A percentile compares a stretch with the other conserved stretches of the same genome.
phyloP scores from a whole-genome alignment of 306 rosid genomes.

The Sechiopsis laciniata region DNA sequence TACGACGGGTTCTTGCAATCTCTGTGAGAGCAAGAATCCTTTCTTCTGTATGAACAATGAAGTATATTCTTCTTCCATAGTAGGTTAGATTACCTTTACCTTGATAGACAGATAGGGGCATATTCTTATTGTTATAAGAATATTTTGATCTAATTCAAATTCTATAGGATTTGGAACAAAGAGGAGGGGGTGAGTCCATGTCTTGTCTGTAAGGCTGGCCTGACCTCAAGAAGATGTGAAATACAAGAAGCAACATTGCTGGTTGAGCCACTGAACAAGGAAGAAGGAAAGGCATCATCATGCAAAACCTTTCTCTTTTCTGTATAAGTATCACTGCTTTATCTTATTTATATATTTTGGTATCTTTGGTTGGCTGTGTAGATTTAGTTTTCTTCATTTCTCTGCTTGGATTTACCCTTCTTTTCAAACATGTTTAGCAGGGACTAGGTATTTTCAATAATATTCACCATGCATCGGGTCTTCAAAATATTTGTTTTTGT shows the following conservation, averaged over 20 bases:
- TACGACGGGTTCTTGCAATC: slow-evolving; percentile 30
- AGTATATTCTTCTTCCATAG: slow-evolving; percentile 45
- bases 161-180: slow-evolving; percentile 46
- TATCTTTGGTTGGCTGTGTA: slow-evolving; percentile 18
- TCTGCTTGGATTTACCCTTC: not conserved
- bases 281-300: slow-evolving; percentile 13
- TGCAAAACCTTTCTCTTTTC: slow-evolving; percentile 7
- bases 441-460: not conserved
- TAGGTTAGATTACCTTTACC: slow-evolving; percentile 34
- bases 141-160: slow-evolving; percentile 44
- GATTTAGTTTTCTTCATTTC: not conserved
- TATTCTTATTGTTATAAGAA: slow-evolving; percentile 43
- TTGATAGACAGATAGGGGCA: slow-evolving; percentile 50
- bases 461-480: not conserved
- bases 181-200: slow-evolving; percentile 29
- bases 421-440: not conserved
- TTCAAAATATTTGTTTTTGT: not conserved
- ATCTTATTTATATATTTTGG: slow-evolving; percentile 19
- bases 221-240: slow-evolving; percentile 14
- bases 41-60: slow-evolving; percentile 54
- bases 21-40: slow-evolving; percentile 29
- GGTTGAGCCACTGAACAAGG: slow-evolving; percentile 1
- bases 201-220: slow-evolving; percentile 48
- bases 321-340: slow-evolving; percentile 20
- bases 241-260: not conserved